Evolutionary conservation across 2,329 filamentous ascomycete species (phyloP), one percentile per base, ranked within the genome.

Genomic region (Leptographium flavum): DNA sequence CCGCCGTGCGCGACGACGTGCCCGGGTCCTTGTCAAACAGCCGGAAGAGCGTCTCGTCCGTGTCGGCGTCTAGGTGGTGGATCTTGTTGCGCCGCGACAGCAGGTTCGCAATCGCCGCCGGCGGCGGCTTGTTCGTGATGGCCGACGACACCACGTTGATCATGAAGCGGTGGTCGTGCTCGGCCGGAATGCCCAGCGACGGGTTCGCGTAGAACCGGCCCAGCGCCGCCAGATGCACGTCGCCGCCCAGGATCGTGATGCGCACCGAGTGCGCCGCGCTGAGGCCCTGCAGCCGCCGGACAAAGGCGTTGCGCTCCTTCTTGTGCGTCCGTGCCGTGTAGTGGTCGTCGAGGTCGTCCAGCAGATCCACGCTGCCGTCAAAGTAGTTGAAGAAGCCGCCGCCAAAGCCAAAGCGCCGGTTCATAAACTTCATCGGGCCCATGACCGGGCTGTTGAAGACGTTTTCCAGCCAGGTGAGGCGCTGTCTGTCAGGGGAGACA

Each of bases 391-490:
- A 94, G 38, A 95, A 69, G 43, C 79, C 78, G 41, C 87, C 88
- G 5, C 83, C 76, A 38, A 94, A 64, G 46, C 90, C 90, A 53
- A 96, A 94, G 23, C 88, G 78, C 60, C 88, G 84, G 67, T 94
- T 92, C 55, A 95, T 61, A 50, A 96, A 81, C 57, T 87, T 88
- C 58, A 95, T 78, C 0, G 88, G 87, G 0, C 83, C 87, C 57
- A 95, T 88, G 22, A 95, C 54, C 1, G 90, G 88, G 49, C 86
- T 93, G 15, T 75, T 74, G 54, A 96, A 76, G 47, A 95, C 83
- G 57, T 94, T 95, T 60, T 96, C 90, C 5, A 95, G 71, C 90
- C 90, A 95, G n/a, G 88, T 92, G 45, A 95, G 71, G 54, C 90
- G 86, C 72, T 79, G 51, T 7, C 14, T 13, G n/a, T 32, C 7